Conservation (phyloP, 208 protist genomes). For the Leishmania turanica region DNA sequence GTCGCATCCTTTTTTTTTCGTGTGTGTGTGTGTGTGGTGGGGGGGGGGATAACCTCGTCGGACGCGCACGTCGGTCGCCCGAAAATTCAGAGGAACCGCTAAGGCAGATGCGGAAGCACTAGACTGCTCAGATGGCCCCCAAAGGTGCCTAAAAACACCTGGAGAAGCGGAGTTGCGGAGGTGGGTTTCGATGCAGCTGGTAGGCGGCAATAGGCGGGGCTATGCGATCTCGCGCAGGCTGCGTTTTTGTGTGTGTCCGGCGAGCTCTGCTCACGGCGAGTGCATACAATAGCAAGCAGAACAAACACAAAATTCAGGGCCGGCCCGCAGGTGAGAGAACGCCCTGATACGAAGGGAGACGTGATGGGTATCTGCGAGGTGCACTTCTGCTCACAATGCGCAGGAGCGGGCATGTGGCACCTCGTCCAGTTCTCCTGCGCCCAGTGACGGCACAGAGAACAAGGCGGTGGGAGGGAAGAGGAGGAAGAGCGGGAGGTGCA, state of each 20-base stretch:
- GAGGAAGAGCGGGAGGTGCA: background rate
- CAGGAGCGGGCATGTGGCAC: background rate
- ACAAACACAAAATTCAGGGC: background rate
- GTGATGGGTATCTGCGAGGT: background rate
- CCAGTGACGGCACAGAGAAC: background rate
- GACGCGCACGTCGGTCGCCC: slow-evolving; percentile 5
- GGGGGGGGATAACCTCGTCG: background rate
- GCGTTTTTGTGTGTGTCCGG: background rate
- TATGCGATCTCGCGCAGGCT: background rate
- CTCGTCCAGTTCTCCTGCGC: background rate
- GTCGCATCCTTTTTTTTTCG: slow-evolving; percentile 14
- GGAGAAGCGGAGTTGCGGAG: background rate
- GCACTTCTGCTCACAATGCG: background rate
- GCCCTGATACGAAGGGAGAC: background rate
- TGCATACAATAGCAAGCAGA: background rate
- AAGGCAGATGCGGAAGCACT: background rate
- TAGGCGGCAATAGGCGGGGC: background rate
- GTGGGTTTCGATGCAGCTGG: too few relatives aligned
- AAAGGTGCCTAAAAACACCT: background rate
- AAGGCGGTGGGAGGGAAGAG: background rate
- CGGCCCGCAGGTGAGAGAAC: background rate
- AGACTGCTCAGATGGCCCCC: background rate
- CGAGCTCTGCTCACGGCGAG: background rate
- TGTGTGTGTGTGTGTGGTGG: background rate
- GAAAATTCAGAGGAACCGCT: background rate